Conservation (phyloP, 805 yeast genomes). For the Zygosaccharomyces bailii region DNA sequence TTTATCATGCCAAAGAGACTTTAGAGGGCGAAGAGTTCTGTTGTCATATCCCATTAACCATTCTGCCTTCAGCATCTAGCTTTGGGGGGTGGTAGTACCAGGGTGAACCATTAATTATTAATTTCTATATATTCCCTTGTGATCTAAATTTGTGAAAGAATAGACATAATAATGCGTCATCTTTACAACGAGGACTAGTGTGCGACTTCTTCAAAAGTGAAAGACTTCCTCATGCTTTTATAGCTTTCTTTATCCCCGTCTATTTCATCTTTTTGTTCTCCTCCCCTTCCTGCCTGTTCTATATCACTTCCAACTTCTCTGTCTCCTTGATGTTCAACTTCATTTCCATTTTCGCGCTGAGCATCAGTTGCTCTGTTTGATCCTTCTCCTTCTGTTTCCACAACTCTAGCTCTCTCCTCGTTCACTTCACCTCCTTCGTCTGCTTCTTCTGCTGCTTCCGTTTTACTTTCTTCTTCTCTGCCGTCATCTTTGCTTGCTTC, state of each 20-base stretch:
- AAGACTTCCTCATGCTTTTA: conserved; percentile 11
- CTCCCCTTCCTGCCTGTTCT: not conserved
- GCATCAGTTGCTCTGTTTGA: too few species aligned
- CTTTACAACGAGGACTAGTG: not conserved
- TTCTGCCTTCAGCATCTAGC: conserved; percentile 45
- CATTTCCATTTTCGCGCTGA: too few species aligned
- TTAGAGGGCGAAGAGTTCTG: conserved; percentile 41
- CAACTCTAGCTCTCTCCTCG: not conserved
- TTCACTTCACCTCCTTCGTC: not conserved
- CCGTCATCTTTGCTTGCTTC: conserved; percentile 7
- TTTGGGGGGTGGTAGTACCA: conserved; percentile 45
- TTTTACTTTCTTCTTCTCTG: not conserved
- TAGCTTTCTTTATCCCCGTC: conserved; percentile 4
- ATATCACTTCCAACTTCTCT: not conserved
- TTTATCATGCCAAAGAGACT: conserved; percentile 34
- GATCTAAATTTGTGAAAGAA: not conserved
- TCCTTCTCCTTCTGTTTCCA: not conserved
- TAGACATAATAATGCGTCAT: not conserved
- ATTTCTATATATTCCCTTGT: not conserved
- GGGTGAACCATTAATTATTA: not conserved
- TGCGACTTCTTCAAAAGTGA: conserved; percentile 11
- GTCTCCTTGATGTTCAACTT: too few species aligned
- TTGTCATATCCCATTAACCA: conserved; percentile 44
- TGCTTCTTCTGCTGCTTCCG: conserved; percentile 1
- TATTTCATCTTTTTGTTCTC: not conserved